Conservation (phyloP, 352 stramenopile species). For the Globisporangium carolinianum region DNA sequence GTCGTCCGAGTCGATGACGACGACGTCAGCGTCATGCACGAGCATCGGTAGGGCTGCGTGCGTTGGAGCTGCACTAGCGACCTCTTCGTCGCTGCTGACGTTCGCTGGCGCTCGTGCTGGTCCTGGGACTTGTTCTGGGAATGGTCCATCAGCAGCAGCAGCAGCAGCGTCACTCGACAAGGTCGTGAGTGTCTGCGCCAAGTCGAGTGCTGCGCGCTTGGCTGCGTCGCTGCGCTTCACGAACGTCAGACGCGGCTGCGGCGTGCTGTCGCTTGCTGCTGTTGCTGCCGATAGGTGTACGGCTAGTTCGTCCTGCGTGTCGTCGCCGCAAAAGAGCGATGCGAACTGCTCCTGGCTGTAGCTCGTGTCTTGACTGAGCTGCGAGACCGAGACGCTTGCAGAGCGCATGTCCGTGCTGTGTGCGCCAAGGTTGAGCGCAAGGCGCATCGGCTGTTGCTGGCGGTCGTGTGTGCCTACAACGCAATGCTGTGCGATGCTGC, state of each 20-base stretch:
- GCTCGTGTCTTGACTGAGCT: conserved; percentile 13
- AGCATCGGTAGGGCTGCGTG: not conserved
- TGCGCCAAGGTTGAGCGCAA: conserved; percentile 28
- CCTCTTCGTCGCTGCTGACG: not conserved
- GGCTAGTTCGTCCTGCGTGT: conserved; percentile 42
- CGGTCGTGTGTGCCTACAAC: no score
- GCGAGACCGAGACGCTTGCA: conserved; percentile 10
- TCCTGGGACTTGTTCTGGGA: no score
- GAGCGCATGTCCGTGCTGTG: conserved; percentile 3
- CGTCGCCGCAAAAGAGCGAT: conserved; percentile 44
- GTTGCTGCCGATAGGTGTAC: not conserved
- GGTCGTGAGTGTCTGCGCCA: not conserved
- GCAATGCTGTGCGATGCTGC: no score
- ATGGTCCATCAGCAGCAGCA: no score
- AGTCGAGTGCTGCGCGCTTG: not conserved
- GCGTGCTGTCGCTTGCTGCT: not conserved
- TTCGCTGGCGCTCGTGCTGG: not conserved
- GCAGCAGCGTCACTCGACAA: not conserved
- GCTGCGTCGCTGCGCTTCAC: not conserved
- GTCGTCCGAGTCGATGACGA: not conserved
- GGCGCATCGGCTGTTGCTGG: conserved; percentile 9
- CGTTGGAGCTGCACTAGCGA: no score
- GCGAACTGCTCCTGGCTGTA: conserved; percentile 25
- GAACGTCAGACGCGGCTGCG: not conserved
- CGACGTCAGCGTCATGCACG: not conserved